Base-by-base conservation (phyloP, 179 eudicot species). In the Sideroxylon spinosum region DNA sequence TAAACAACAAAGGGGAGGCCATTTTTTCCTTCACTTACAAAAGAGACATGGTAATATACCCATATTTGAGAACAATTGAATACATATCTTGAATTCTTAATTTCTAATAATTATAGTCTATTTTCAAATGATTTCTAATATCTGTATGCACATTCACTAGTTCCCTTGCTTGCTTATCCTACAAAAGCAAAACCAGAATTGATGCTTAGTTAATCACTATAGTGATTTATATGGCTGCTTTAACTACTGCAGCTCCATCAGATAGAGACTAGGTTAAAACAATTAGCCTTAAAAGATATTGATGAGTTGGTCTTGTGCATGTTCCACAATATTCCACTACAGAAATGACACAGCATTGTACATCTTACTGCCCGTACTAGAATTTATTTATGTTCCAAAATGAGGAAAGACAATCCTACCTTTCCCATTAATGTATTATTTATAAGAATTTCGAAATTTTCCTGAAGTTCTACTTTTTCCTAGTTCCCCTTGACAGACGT, bases 401-500 rank as follows among this genome's bases (percentile, higher is more conserved):
- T 9, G 28, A 55, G 4, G 23, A 55, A 55, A 16, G 23, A 53
- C 10, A 72, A 9, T 17, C 13, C 6, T 57, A 2, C 23, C 46
- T 76, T 73, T 61, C n/a, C 48, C 25, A 9, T 28, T 28, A 5
- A 23, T 19, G 49, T 61, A 8, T 25, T 1, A 49, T 29, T 13
- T 62, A 7, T 4, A 52, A 48, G 56, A 52, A 29, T 25, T 73
- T 62, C 25, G 13, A 76, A 37, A 44, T 63, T 77, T 49, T 57
- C 63, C 73, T 77, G 44, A 81, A 71, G 53, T 69, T 62, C 48
- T 64, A 77, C 78, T 55, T 44, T 77, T 72, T 76, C 83, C 79
- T 81, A 81, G 83, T 81, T 81, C 76, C 75, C 37, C 9, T 81
- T 68, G 81, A 68, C 86, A 88, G 91, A 79, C 76, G 74, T 88